Percentiles rank a stretch among this genome's conserved stretches.
phyloP scores from a whole-genome alignment of 2,329 filamentous ascomycete genomes.

The Botryosphaeria agaves region DNA sequence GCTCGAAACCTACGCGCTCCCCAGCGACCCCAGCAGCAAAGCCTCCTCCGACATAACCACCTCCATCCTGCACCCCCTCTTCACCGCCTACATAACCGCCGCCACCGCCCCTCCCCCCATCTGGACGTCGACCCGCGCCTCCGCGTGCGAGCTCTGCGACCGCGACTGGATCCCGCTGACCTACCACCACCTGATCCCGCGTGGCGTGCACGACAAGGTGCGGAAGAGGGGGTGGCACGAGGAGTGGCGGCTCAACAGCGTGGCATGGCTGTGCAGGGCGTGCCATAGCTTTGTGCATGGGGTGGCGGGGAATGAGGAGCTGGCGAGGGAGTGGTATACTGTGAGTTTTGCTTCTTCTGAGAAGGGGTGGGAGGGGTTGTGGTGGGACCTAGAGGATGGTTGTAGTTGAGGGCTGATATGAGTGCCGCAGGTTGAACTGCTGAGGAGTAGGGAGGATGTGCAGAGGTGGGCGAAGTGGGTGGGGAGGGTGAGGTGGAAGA shows the following conservation, averaged over 20 bases:
- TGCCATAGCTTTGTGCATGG: constrained; percentile 73
- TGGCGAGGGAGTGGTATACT: constrained; percentile 56
- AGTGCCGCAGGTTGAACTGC: too few relatives aligned
- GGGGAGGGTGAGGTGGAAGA: constrained; percentile 57
- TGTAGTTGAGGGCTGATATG: too few relatives aligned
- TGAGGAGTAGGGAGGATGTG: constrained; percentile 56
- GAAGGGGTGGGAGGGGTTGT: too few relatives aligned
- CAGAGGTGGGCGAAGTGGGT: constrained; percentile 57
- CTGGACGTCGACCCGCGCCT: constrained; percentile 37
- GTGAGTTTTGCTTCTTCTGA: too few relatives aligned
- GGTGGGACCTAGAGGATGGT: too few relatives aligned
- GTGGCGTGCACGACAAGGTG: constrained; percentile 56
- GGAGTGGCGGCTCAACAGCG: constrained; percentile 56
- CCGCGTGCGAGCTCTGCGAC: constrained; percentile 58
- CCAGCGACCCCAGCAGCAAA: constrained; percentile 24
- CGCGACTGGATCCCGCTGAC: constrained; percentile 59
- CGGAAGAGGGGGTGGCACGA: constrained; percentile 66
- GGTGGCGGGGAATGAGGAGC: constrained; percentile 57
- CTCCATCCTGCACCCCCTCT: constrained; percentile 43
- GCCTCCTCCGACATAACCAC: constrained; percentile 21
- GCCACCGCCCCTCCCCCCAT: constrained; percentile 45
- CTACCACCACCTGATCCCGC: constrained; percentile 79
- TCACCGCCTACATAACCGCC: constrained; percentile 43
- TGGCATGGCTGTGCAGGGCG: constrained; percentile 72
- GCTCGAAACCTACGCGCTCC: constrained; percentile 47